These are phyloP conservation scores for Gypsophila paniculata DNA, from an alignment of 179 eudicot genomes.

Conservation along the genomic window DNA sequence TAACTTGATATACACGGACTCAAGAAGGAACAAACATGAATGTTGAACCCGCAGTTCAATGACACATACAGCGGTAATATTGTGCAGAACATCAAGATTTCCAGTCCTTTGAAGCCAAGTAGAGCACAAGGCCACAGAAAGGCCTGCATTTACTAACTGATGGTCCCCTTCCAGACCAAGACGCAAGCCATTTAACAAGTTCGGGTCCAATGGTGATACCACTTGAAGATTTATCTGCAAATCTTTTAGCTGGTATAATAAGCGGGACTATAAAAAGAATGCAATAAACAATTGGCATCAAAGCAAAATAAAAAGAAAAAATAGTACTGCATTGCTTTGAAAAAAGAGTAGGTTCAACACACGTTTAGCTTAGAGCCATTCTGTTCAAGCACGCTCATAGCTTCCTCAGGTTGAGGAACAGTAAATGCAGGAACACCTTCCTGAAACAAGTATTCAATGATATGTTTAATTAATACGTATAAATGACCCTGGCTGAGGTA, in stretches of 20 bases:
- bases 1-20: conserved; percentile 2
- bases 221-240: conserved; percentile 77
- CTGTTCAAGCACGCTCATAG: conserved; percentile 73
- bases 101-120: conserved; percentile 87
- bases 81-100: conserved; percentile 46
- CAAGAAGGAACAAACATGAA: conserved; percentile 7
- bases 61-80: conserved; percentile 50
- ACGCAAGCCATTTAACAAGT: conserved; percentile 48
- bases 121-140: conserved; percentile 82
- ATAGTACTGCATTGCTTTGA: not conserved
- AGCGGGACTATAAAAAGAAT: conserved; percentile 1
- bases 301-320: not conserved
- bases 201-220: conserved; percentile 52
- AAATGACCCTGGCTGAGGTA: not conserved
- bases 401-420: conserved; percentile 94
- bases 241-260: conserved; percentile 24
- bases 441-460: conserved; percentile 32
- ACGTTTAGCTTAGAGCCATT: conserved; percentile 77
- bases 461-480: not conserved
- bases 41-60: conserved; percentile 8
- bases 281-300: not conserved
- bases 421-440: conserved; percentile 87
- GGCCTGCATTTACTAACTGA: conserved; percentile 88
- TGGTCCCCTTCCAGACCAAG: conserved; percentile 94
- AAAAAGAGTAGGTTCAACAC: conserved; percentile 29